Evolutionary conservation across 768 basidiomycete species (phyloP), one percentile per base, ranked within the genome.

Genomic region (Leccinum subgranulosum): DNA sequence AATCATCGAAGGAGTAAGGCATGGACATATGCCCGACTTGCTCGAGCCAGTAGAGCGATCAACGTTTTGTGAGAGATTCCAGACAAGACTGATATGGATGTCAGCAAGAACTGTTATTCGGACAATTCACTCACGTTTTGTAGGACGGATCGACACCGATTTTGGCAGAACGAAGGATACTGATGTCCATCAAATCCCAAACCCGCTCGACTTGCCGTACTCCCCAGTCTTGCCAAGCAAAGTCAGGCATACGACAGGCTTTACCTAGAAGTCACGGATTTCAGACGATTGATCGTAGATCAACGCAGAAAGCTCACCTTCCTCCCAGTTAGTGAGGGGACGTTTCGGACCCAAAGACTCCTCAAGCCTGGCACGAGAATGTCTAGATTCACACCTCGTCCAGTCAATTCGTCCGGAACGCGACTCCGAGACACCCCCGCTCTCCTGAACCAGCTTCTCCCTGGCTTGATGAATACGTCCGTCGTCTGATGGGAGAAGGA

Each of bases 21-120:
- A 98, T 1, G 91, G 91, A 62, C 89, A 92, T 55, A 97, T 90
- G 21, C 94, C 95, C 11, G 86, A 75, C 70, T 86, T 87, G 63
- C 80, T 83, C 0, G 90, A 87, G 7, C 90, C 90, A 47, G 88
- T 93, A 27, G 88, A 88, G 14, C 95, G 84, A 72, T 98, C 95
- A 23, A 97, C 95, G 64, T 98, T 98, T 73, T 98, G 95, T 3
- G 92, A 94, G 6, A 98, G 80, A 72, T 98, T 98, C 94, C 94
- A 97, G 2, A 98, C 90, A 73, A 86, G 81, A 3, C 92, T 94
- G 61, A 25, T 60, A 56, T 14, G 3, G 25, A 56, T 53, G 47
- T 57, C 21, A 67, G 54, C 17, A 11, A 11, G 31, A 45, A 39
- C 11, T 12, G 54, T 31, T 27, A 17, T 39, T 14, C 31, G n/a